These are phyloP conservation scores for Cicer cuneatum DNA, from an alignment of 306 rosid genomes.

Conservation along the genomic window DNA sequence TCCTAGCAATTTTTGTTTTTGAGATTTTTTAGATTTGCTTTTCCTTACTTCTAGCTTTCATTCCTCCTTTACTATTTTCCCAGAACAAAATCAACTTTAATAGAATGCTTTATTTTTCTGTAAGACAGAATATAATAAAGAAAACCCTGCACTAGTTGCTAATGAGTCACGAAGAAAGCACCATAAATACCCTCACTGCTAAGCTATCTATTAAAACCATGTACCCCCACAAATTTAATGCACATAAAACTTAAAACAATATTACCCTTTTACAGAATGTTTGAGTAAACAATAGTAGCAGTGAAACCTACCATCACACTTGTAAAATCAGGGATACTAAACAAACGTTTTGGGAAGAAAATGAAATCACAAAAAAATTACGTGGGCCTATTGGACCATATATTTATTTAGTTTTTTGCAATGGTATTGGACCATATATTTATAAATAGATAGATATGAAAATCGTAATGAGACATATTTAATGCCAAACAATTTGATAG, in stretches of 20 bases:
- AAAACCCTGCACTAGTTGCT: not conserved
- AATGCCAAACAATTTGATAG: not conserved
- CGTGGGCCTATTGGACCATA: not conserved
- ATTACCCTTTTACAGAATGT: not conserved
- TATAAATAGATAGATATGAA: not conserved
- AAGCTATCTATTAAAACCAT: not conserved
- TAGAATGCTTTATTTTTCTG: not conserved
- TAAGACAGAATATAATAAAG: not conserved
- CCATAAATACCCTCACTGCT: not conserved
- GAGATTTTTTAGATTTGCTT: not conserved
- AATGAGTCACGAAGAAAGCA: not conserved
- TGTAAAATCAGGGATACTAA: not conserved
- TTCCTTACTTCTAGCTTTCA: not conserved
- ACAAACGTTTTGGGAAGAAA: not conserved
- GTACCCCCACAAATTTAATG: not conserved
- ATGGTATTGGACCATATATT: not conserved
- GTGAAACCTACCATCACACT: no score
- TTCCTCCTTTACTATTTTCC: not conserved
- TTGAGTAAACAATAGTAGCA: not conserved
- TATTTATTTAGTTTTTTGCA: not conserved
- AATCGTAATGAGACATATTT: not conserved
- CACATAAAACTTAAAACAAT: not conserved
- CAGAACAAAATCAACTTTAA: slow-evolving; percentile 4
- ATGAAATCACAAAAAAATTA: not conserved
- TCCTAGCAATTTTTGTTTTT: not conserved